A percentile compares a stretch with the other conserved stretches of the same genome.
Evolutionary conservation across 116 monocot species (phyloP).

Genomic region (Iris pallida): DNA sequence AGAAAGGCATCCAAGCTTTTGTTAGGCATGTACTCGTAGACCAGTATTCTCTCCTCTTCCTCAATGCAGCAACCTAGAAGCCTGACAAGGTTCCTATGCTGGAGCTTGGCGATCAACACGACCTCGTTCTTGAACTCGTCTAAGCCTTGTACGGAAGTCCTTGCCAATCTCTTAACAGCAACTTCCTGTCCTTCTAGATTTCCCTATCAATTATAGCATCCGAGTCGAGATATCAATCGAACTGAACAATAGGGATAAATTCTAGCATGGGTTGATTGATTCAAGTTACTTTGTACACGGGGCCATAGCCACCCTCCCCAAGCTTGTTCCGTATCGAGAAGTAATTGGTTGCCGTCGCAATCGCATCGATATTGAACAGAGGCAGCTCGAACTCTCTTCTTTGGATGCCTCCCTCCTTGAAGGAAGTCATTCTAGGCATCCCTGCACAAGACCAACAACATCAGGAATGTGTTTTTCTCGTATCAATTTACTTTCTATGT

Average conservation of each 20-base stretch:
- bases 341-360: slow-evolving; percentile 7
- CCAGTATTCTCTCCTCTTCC: slow-evolving; percentile 7
- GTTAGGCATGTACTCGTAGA: slow-evolving; percentile 13
- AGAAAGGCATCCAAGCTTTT: slow-evolving; percentile 15
- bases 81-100: slow-evolving; percentile 11
- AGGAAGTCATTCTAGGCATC: neutral
- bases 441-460: too few species aligned
- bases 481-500: too few species aligned
- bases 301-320: slow-evolving; percentile 21
- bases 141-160: slow-evolving; percentile 6
- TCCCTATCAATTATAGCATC: neutral
- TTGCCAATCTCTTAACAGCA: slow-evolving; percentile 11
- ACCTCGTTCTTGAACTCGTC: slow-evolving; percentile 15
- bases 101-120: slow-evolving; percentile 9
- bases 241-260: too few species aligned
- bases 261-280: too few species aligned
- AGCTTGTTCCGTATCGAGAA: slow-evolving; percentile 13
- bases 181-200: slow-evolving; percentile 7
- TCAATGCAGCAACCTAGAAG: slow-evolving; percentile 16
- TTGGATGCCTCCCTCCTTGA: neutral
- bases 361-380: slow-evolving; percentile 4
- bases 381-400: slow-evolving; percentile 3
- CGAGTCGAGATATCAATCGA: neutral
- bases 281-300: slow-evolving; percentile 13
- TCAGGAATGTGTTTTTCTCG: too few species aligned